A percentile compares a stretch with the other conserved stretches of the same genome.
These are phyloP conservation scores for Pittosporum tobira DNA, from an alignment of 129 eudicot species.

Conservation along the genomic window DNA sequence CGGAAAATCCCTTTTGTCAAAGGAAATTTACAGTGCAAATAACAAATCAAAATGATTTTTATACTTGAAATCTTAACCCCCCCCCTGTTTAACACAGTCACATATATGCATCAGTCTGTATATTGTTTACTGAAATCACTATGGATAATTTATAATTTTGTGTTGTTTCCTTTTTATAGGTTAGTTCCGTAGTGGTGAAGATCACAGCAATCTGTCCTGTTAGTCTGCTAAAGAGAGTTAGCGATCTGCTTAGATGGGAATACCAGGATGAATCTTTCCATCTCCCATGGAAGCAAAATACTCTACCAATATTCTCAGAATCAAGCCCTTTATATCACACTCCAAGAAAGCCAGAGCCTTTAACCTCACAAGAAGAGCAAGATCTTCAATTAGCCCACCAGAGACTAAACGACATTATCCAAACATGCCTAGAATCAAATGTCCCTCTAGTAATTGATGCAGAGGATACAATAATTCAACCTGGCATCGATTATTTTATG, in stretches of 20 bases:
- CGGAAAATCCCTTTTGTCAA: no score
- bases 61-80: no score
- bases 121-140: no score
- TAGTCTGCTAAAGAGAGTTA: constrained; percentile 46
- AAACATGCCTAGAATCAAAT: constrained; percentile 41
- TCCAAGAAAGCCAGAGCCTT: constrained; percentile 42
- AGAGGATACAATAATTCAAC: constrained; percentile 80
- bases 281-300: constrained; percentile 81
- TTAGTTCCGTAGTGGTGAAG: constrained; percentile 89
- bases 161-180: constrained; percentile 26
- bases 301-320: constrained; percentile 64
- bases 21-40: no score
- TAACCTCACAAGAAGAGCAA: constrained; percentile 65
- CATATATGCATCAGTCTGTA: no score
- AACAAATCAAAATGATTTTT: no score
- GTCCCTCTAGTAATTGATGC: constrained; percentile 84
- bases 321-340: constrained; percentile 91
- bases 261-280: constrained; percentile 40
- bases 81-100: no score
- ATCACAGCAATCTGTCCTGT: constrained; percentile 75
- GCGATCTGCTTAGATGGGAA: constrained; percentile 89
- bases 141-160: no score
- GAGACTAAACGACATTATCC: constrained; percentile 48
- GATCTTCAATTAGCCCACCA: constrained; percentile 60
- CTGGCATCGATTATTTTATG: constrained; percentile 83